Evolutionary conservation across 2,329 filamentous ascomycete species (phyloP).

Genomic region (Arthroderma sp.): DNA sequence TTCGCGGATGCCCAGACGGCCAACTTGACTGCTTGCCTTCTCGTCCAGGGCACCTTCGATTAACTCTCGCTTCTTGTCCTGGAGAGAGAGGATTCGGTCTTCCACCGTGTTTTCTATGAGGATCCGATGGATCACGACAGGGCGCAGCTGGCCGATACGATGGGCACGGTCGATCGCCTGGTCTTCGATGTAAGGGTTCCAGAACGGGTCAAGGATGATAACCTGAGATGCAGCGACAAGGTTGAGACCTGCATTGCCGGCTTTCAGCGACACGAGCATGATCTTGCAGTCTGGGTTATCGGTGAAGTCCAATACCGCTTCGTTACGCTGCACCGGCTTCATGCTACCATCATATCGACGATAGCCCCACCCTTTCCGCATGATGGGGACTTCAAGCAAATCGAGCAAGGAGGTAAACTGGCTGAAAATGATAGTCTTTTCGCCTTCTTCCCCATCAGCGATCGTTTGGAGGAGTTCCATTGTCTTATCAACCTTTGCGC

Average conservation of each 20-base stretch:
- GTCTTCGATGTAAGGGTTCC: conserved; percentile 87
- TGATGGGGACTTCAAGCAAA: conserved; percentile 59
- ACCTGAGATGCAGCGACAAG: conserved; percentile 71
- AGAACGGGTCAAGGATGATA: conserved; percentile 85
- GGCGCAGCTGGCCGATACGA: conserved; percentile 64
- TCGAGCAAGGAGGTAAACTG: conserved; percentile 72
- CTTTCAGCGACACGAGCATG: conserved; percentile 67
- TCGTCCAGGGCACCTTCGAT: conserved; percentile 73
- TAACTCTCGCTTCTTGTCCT: conserved; percentile 63
- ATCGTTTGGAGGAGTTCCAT: conserved; percentile 49
- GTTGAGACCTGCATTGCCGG: conserved; percentile 76
- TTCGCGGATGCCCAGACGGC: conserved; percentile 52
- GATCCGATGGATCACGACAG: conserved; percentile 69
- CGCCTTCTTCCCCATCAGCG: conserved; percentile 37
- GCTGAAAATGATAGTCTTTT: conserved; percentile 72
- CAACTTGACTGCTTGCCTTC: conserved; percentile 51
- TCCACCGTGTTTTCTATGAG: conserved; percentile 69
- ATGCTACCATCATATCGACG: conserved; percentile 67
- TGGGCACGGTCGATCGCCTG: conserved; percentile 85
- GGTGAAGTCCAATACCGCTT: conserved; percentile 55
- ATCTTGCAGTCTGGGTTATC: conserved; percentile 48
- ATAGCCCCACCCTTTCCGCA: conserved; percentile 44
- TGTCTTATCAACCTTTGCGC: conserved; percentile 60
- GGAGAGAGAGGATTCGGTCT: conserved; percentile 67
- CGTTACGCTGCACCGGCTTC: conserved; percentile 51